Evolutionary conservation across 768 basidiomycete genomes (phyloP), one percentile per base, ranked within the genome.

Genomic region (Tubosaeta brunneosetosa): DNA sequence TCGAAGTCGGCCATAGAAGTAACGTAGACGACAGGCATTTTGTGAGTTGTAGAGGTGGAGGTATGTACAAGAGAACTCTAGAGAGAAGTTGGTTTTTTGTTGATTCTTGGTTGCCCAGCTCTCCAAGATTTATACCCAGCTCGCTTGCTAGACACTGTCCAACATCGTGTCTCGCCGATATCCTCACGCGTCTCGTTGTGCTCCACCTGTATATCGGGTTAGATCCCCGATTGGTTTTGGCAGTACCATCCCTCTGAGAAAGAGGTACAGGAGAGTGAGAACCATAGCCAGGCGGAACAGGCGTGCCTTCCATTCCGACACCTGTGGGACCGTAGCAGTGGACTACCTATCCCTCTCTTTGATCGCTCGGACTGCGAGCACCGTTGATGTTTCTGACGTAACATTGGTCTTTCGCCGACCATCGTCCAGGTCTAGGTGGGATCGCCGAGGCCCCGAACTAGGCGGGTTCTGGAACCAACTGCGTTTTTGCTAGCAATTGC

Each of bases 271-370:
- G 55, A 57, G 56, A 59, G 42, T 31, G 46, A 46, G 59, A 65
- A 48, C 16, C 47, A 54, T 53, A 53, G 44, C 65, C 65, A 68
- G 65, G 66, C 59, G 61, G 60, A 57, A 46, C 49, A 50, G 60
- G 63, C 65, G 60, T 66, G 65, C 57, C 56, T 55, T 66, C 66
- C 64, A 66, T 66, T 67, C 56, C 52, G 47, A 46, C 42, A 45
- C 58, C 53, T 65, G 63, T 59, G 59, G 59, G 51, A 52, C 58
- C 61, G 44, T 61, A 51, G 59, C 55, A 55, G 34, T 64, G 51
- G 62, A 51, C 38, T 45, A 38, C 55, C 47, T 59, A 48, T 52
- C 55, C 40, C 53, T 66, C 40, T 47, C 44, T 42, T 54, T 52
- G 61, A 63, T 63, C 56, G 44, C 32, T 57, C 38, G 50, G 59